phyloP scores from a whole-genome alignment of 225 moss, liverwort and hornwort species.

The Straminergon stramineum region DNA sequence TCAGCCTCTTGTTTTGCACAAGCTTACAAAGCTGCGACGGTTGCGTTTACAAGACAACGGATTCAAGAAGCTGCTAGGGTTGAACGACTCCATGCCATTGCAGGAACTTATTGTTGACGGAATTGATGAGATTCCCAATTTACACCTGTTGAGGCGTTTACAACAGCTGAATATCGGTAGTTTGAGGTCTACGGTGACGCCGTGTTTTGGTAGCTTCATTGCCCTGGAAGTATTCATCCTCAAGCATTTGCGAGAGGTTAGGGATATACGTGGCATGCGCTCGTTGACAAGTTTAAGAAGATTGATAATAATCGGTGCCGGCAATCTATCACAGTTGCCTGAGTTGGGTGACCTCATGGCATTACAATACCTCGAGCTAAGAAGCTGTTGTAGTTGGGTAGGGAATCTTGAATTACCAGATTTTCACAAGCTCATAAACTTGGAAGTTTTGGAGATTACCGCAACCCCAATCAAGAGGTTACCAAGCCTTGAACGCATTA shows the following conservation, averaged over 20 bases:
- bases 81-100: neutral
- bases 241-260: neutral
- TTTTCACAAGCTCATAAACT: neutral
- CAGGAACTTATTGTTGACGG: neutral
- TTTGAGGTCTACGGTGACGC: neutral
- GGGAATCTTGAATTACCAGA: neutral
- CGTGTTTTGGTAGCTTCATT: neutral
- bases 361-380: rapidly evolving
- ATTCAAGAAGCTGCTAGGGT: neutral
- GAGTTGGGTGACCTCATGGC: neutral
- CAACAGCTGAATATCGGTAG: neutral
- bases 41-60: neutral
- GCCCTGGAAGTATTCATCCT: neutral
- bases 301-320: rapidly evolving
- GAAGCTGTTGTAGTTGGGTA: neutral
- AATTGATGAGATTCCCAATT: neutral
- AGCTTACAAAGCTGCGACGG: neutral
- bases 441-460: neutral
- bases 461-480: neutral
- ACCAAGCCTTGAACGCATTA: neutral
- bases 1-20: neutral
- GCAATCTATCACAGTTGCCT: neutral
- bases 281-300: neutral
- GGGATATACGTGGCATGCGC: neutral
- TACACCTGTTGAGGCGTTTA: neutral